Conservation (phyloP, 2,329 filamentous ascomycete species). For the Thelonectria blattea region DNA sequence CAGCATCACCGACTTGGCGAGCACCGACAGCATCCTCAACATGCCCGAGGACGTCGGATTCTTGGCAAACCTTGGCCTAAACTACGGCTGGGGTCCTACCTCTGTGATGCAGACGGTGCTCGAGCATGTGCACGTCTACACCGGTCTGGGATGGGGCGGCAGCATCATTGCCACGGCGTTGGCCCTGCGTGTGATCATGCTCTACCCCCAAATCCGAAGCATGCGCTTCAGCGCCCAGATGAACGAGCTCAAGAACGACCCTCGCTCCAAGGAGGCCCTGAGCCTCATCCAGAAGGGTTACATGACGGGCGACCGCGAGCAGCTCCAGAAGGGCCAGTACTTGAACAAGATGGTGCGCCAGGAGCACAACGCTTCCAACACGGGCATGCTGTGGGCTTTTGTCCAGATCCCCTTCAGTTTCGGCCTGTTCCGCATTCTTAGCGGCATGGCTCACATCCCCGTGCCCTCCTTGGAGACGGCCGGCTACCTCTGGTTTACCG, state of each 20-base stretch:
- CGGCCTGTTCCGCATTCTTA: conserved; percentile 79
- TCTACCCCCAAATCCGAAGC: conserved; percentile 62
- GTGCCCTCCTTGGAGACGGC: conserved; percentile 79
- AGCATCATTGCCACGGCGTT: conserved; percentile 72
- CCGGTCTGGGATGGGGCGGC: conserved; percentile 81
- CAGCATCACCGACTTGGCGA: conserved; percentile 44
- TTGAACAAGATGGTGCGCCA: conserved; percentile 46
- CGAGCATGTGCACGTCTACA: conserved; percentile 81
- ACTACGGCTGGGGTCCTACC: conserved; percentile 85
- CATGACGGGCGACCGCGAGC: conserved; percentile 52
- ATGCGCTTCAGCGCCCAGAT: conserved; percentile 58
- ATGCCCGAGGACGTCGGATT: conserved; percentile 83
- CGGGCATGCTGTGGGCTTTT: conserved; percentile 47
- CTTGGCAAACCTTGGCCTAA: conserved; percentile 79
- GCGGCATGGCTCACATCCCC: conserved; percentile 76
- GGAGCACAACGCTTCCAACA: conserved; percentile 44
- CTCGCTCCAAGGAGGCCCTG: conserved; percentile 56
- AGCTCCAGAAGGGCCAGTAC: conserved; percentile 43
- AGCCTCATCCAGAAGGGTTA: conserved; percentile 57
- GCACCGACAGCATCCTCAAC: conserved; percentile 54
- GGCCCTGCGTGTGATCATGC: conserved; percentile 66
- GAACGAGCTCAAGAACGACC: conserved; percentile 60
- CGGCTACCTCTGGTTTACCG: conserved; percentile 77
- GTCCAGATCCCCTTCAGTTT: conserved; percentile 71
- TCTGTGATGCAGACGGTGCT: conserved; percentile 74